Base-by-base conservation (phyloP, 805 yeast genomes). In the Metschnikowia cubensis region DNA sequence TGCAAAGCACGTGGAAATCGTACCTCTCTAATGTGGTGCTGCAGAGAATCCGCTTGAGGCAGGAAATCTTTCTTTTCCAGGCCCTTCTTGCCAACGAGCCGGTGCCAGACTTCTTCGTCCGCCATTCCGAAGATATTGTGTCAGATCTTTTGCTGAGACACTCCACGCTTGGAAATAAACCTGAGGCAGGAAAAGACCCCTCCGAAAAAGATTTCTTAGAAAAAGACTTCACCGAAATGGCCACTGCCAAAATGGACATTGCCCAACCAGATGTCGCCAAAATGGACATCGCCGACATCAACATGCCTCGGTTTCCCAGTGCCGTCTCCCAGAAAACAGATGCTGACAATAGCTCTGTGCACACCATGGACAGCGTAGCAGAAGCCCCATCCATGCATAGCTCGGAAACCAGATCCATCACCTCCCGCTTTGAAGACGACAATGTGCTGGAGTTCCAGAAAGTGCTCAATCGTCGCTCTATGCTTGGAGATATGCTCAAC, bases 401-500 rank as follows among this genome's bases (percentile, higher is more conserved):
- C 8, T n/a, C 34, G 14, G 46, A 43, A 35, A 11, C 32, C 5
- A 34, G 4, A 18, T 42, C 46, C 15, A 17, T 22, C 7, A 5
- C 15, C 4, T 43, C 39, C 15, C 14, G 15, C 4, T 22, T 15
- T n/a, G 46, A 35, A 3, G 45, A 20, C 15, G 40, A 35, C 35
- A 42, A 42, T 15, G 59, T 59, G 10, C 66, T 63, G 45, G 65
- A 61, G 45, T 66, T 73, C 53, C 54, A 59, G 52, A 43, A 56
- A 53, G 37, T 61, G 50, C 50, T 56, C 45, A 69, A 73, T 50
- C 65, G 78, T 47, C 65, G 70, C 48, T 71, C 76, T 10, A 66
- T 73, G 58, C 59, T 73, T 53, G 74, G 76, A 32, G 76, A 73
- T 10, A 72, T 73, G 78, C 61, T 73, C 49, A 77, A 72, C 47